These are phyloP conservation scores for Wickerhamomyces kurtzmanii DNA, from an alignment of 805 yeast species.

Conservation along the genomic window DNA sequence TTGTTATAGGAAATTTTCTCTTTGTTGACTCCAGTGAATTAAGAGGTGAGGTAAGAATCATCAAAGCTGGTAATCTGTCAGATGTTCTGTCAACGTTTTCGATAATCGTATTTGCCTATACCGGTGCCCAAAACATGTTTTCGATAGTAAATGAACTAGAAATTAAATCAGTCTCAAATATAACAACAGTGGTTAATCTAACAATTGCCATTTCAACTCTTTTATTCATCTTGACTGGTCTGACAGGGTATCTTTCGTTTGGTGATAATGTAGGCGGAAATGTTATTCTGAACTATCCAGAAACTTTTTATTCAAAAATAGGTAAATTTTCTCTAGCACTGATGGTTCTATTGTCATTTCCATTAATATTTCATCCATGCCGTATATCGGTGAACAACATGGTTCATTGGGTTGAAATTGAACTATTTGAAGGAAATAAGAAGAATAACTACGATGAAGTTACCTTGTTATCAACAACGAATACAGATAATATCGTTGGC, in stretches of 20 bases:
- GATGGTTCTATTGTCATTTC: constrained; percentile 71
- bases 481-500: constrained; percentile 10
- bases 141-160: constrained; percentile 65
- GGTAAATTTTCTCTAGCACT: constrained; percentile 58
- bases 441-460: constrained; percentile 4
- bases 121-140: constrained; percentile 76
- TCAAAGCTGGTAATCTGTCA: constrained; percentile 29
- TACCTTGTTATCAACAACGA: constrained; percentile 3
- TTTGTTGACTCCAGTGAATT: constrained; percentile 31
- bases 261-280: constrained; percentile 61
- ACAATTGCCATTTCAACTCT: constrained; percentile 45
- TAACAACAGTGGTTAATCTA: constrained; percentile 29
- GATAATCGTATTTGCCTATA: constrained; percentile 69
- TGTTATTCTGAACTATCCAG: constrained; percentile 54
- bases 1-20: constrained; percentile 42
- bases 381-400: constrained; percentile 67
- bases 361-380: constrained; percentile 76
- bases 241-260: constrained; percentile 64
- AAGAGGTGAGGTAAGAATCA: constrained; percentile 31
- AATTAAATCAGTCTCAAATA: constrained; percentile 39
- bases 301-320: constrained; percentile 32
- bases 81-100: constrained; percentile 56
- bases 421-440: constrained; percentile 1
- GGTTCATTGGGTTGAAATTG: constrained; percentile 30
- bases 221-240: constrained; percentile 55